Percentiles rank a stretch among this genome's conserved stretches.
Evolutionary conservation across 768 basidiomycete species (phyloP).

Genomic region (Auriculariales sp.): DNA sequence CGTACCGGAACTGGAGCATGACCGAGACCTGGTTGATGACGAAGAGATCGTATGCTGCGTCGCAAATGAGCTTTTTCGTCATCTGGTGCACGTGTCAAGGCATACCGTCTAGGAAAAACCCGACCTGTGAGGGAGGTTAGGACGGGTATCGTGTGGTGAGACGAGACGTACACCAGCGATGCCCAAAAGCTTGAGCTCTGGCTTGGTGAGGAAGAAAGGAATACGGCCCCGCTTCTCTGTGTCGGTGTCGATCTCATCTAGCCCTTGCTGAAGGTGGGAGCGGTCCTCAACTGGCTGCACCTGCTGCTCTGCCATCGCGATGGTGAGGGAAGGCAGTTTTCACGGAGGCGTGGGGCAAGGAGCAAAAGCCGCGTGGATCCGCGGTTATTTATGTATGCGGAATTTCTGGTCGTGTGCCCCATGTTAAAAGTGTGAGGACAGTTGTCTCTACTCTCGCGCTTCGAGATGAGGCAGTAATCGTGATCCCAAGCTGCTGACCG

Average conservation of each 20-base stretch:
- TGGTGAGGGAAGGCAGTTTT: too few species aligned
- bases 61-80: neutral
- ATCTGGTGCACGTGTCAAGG: neutral
- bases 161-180: slow-evolving; percentile 39
- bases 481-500: too few species aligned
- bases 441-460: too few species aligned
- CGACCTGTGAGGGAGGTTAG: slow-evolving; percentile 28
- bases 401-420: too few species aligned
- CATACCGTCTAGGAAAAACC: slow-evolving; percentile 59
- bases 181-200: slow-evolving; percentile 45
- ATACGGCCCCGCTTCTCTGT: slow-evolving; percentile 18
- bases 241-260: slow-evolving; percentile 21
- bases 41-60: slow-evolving; percentile 52
- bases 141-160: neutral
- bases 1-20: slow-evolving; percentile 44
- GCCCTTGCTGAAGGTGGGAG: too few species aligned
- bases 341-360: too few species aligned
- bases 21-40: slow-evolving; percentile 58
- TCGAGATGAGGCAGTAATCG: too few species aligned
- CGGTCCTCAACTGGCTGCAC: too few species aligned
- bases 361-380: too few species aligned
- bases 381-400: too few species aligned
- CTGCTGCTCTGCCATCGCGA: too few species aligned
- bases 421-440: too few species aligned
- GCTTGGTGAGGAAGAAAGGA: slow-evolving; percentile 24